phyloP scores from a whole-genome alignment of 1,284 basidiomycete genomes.

The Cryptococcus sp. region DNA sequence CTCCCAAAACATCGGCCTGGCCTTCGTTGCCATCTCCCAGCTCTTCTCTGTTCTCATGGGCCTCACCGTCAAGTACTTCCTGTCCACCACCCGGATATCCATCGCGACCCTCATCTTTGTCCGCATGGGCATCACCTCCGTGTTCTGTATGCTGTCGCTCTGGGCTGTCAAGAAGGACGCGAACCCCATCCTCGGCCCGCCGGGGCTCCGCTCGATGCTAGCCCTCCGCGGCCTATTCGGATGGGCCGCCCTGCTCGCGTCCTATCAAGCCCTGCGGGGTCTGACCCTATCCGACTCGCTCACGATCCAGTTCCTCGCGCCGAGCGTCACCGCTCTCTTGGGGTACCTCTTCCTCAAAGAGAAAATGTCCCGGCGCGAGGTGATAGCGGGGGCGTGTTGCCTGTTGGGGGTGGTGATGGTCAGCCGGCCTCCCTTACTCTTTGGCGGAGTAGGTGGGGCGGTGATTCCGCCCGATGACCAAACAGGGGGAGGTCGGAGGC shows the following conservation, averaged over 20 bases:
- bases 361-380: conserved; percentile 59
- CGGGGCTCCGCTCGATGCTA: conserved; percentile 61
- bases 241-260: conserved; percentile 35
- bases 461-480: conserved; percentile 25
- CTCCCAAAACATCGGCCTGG: conserved; percentile 58
- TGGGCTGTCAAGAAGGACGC: conserved; percentile 55
- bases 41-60: conserved; percentile 62
- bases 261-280: conserved; percentile 67
- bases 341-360: conserved; percentile 68
- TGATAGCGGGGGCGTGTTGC: conserved; percentile 62
- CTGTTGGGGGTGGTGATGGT: conserved; percentile 64
- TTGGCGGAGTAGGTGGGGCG: conserved; percentile 47
- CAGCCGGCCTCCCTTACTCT: conserved; percentile 60
- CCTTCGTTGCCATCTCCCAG: conserved; percentile 60
- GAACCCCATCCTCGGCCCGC: conserved; percentile 65
- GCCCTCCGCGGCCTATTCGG: conserved; percentile 63
- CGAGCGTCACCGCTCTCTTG: conserved; percentile 64
- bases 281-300: conserved; percentile 70
- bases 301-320: conserved; percentile 70
- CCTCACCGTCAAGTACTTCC: conserved; percentile 51
- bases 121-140: conserved; percentile 52
- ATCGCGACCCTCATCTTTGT: conserved; percentile 40
- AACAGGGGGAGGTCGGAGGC: conserved; percentile 9
- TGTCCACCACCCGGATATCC: conserved; percentile 36
- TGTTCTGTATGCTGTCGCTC: conserved; percentile 55